Conservation (phyloP, 202 grass and related monocot species). For the Elaeis oleifera region DNA sequence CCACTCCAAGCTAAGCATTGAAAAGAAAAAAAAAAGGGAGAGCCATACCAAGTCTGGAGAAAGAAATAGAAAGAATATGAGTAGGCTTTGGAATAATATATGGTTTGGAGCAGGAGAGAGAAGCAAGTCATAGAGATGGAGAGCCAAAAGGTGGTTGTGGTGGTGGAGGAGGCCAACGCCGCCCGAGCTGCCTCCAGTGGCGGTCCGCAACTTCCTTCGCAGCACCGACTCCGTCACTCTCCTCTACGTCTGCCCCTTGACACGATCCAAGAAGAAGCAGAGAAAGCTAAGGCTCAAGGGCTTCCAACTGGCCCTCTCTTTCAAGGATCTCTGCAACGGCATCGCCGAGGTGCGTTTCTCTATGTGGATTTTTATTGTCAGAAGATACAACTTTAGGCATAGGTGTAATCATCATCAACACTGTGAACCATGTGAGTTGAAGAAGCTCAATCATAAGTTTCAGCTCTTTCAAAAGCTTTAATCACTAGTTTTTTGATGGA, state of each 20-base stretch:
- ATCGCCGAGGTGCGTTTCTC: conserved; percentile 56
- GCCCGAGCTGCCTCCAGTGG: conserved; percentile 70
- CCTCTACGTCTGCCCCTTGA: conserved; percentile 73
- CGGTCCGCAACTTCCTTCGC: conserved; percentile 76
- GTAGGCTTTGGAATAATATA: no score
- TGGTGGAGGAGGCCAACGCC: conserved; percentile 68
- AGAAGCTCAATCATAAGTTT: no score
- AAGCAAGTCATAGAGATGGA: conserved; percentile 35
- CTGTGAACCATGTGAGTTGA: no score
- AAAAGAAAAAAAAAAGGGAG: no score
- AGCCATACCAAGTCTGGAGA: no score
- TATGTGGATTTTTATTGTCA: neutral
- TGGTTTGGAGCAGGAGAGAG: neutral
- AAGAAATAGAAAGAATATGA: no score
- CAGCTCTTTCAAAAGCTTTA: no score
- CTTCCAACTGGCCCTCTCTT: conserved; percentile 88
- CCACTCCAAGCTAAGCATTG: no score
- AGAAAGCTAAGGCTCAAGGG: conserved; percentile 55
- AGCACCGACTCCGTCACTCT: conserved; percentile 70
- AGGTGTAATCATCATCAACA: no score
- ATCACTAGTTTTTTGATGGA: no score
- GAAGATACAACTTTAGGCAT: no score
- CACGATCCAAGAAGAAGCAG: conserved; percentile 32
- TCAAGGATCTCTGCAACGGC: conserved; percentile 89
- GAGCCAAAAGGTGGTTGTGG: conserved; percentile 69